A percentile compares a stretch with the other conserved stretches of the same genome.
Conservation (phyloP, 2,329 filamentous ascomycete genomes). For the Fusarium sp. region DNA sequence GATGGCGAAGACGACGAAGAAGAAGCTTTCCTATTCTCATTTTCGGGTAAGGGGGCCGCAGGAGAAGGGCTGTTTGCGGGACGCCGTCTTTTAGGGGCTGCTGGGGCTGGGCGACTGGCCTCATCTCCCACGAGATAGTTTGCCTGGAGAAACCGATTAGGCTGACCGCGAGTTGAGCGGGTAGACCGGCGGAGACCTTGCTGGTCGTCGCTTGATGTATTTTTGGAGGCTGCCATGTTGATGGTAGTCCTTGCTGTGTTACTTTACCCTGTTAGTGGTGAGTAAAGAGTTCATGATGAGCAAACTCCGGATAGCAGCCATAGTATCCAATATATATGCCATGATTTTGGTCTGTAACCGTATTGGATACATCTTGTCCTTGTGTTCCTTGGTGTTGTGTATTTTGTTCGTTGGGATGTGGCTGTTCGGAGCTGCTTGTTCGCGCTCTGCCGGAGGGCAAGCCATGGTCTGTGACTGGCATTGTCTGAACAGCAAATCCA, state of each 20-base stretch:
- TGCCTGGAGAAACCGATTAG: not conserved
- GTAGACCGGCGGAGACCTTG: conserved; percentile 11
- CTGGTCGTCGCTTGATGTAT: not conserved
- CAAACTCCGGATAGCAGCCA: not conserved
- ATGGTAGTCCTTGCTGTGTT: not conserved
- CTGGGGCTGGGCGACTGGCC: not conserved
- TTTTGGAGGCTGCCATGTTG: conserved; percentile 5
- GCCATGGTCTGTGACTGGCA: not conserved
- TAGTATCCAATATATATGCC: conserved; percentile 1
- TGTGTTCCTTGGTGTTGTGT: not conserved
- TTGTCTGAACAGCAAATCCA: conserved; percentile 8
- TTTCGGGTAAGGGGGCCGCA: not conserved
- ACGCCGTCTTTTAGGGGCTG: not conserved
- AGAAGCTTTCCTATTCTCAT: not conserved
- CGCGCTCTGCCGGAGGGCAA: not conserved
- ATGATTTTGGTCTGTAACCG: not conserved
- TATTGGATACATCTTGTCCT: not conserved
- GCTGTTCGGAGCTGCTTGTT: not conserved
- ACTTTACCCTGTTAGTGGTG: not conserved
- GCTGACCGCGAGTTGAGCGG: conserved; percentile 14
- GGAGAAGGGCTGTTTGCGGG: not conserved
- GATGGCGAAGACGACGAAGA: not conserved
- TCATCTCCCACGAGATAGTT: not conserved
- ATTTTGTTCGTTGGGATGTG: not conserved
- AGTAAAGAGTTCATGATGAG: not conserved